Base-by-base conservation (phyloP, 768 basidiomycete species). In the Russula olivacea region DNA sequence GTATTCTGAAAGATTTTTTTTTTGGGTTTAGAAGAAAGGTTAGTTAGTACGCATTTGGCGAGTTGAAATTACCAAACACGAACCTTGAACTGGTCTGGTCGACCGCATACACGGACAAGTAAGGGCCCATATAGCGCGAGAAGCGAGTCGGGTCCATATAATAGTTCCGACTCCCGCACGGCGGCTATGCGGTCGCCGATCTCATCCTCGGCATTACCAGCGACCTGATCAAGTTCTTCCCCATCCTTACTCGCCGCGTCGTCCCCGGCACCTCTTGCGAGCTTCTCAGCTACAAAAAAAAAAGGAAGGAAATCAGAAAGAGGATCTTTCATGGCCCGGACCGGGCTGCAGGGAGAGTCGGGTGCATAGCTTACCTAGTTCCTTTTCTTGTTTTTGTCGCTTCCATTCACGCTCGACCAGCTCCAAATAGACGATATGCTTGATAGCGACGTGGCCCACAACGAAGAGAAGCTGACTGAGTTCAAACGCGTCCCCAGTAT, bases 181-280 rank as follows among this genome's bases (percentile, higher is more conserved):
- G 77, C 82, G 2, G 88, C 86, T 43, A 99, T 89, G 10, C 88
- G 82, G 61, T 99, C 97, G 15, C 94, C 97, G 68, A 98, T 96
- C 69, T 99, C 97, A 71, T 99, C 97, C 73, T 99, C 97, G 4
- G 93, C 93, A 70, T 95, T 96, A 7, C 97, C 97, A 9, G 90
- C 93, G 11, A 98, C 96, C 69, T 96, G 94, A 67, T 99, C 97
- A 0, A 98, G 84, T 71, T 99, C 97, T 70, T 97, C 94, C 17
- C 76, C 80, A 43, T 80, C 75, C 62, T 80, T 91, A 40, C 81
- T 73, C 9, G 73, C 72, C 30, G 76, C 76, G 67, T 74, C 72
- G 28, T 74, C 69, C 38, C 74, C 72, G 59, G 70, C 68, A 17
- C 73, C 76, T 25, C 74, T 76, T 0, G 77, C 79, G 12, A 78